Conservation (phyloP, 2,329 filamentous ascomycete species). For the Berkeleyomyces rouxiae region DNA sequence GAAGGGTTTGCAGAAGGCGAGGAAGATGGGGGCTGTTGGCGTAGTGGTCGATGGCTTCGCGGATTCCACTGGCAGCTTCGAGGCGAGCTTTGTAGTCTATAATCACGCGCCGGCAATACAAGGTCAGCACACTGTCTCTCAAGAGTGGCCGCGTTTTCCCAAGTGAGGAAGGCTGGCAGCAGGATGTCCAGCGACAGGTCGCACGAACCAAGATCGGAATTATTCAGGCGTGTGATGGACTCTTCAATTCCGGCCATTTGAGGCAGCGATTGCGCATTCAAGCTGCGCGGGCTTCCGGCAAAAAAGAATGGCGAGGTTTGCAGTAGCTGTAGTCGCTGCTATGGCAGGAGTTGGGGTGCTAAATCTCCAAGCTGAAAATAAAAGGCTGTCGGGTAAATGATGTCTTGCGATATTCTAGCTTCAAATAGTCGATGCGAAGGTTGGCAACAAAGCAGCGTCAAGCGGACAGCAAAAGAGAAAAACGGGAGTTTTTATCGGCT, state of each 20-base stretch:
- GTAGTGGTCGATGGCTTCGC: slow-evolving; percentile 84
- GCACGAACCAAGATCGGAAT: slow-evolving; percentile 36
- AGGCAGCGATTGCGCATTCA: slow-evolving; percentile 1
- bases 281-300: neutral
- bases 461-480: neutral
- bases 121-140: neutral
- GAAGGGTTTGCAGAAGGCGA: slow-evolving; percentile 68
- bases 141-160: neutral
- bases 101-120: neutral
- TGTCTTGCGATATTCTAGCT: neutral
- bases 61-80: slow-evolving; percentile 67
- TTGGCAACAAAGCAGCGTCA: neutral
- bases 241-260: slow-evolving; percentile 38
- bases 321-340: too few species aligned
- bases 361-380: neutral
- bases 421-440: too few species aligned
- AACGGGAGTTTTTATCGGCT: neutral
- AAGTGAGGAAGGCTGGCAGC: neutral
- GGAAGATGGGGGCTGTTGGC: slow-evolving; percentile 61
- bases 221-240: slow-evolving; percentile 43
- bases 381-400: neutral
- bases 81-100: slow-evolving; percentile 47
- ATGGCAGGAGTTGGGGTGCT: neutral
- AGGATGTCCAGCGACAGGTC: neutral
- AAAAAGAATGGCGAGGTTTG: neutral